phyloP scores from a whole-genome alignment of 2,329 filamentous ascomycete species.

The Myriosclerotinia scirpicola region DNA sequence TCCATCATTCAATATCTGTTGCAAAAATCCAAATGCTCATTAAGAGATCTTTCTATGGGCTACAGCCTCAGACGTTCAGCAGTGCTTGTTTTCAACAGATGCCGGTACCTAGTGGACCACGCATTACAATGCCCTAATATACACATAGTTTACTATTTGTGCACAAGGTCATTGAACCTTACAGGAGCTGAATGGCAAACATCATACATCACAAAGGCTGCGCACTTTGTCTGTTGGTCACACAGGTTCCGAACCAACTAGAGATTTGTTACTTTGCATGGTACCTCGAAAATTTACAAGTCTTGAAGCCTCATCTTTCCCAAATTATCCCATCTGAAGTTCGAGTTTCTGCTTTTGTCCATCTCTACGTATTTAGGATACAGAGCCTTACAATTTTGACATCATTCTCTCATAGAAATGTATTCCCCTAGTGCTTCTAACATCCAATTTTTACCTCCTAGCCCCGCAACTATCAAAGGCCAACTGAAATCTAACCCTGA shows the following conservation, averaged over 20 bases:
- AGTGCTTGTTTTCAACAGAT: constrained; percentile 4
- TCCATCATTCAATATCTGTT: not conserved
- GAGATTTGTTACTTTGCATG: too few relatives aligned
- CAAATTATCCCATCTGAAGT: not conserved
- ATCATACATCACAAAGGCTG: too few relatives aligned
- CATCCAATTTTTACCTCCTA: not conserved
- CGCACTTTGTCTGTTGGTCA: too few relatives aligned
- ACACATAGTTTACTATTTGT: constrained; percentile 8
- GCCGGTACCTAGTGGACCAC: constrained; percentile 8
- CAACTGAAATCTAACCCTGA: not conserved
- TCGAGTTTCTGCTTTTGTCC: too few relatives aligned
- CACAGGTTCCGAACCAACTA: too few relatives aligned
- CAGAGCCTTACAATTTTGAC: not conserved
- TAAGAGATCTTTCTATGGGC: not conserved
- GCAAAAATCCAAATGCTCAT: not conserved
- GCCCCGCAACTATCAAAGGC: not conserved
- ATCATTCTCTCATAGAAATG: not conserved
- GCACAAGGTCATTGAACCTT: not conserved
- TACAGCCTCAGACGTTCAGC: not conserved
- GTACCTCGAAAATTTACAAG: too few relatives aligned
- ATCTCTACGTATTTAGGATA: not conserved
- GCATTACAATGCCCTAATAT: not conserved
- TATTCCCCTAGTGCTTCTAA: not conserved
- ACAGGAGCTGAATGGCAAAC: too few relatives aligned
- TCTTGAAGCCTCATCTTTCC: too few relatives aligned